Percentiles rank a stretch among this genome's conserved stretches.
Evolutionary conservation across 257 asterid genomes (phyloP).

Genomic region (Gentiana macrophylla): DNA sequence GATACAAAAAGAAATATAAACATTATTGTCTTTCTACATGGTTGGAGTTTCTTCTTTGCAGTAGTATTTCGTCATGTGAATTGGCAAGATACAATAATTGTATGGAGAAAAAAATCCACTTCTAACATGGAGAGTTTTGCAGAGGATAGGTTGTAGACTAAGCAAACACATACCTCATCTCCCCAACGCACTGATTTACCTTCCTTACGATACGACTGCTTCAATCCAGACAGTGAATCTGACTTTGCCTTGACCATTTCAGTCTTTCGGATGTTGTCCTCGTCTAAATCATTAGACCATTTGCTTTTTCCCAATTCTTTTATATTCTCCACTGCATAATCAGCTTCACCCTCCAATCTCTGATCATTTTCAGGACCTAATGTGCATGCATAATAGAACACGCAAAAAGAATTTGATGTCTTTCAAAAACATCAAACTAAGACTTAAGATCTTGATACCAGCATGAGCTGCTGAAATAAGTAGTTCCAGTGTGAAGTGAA

Average conservation of each 20-base stretch:
- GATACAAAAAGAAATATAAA: too few species aligned
- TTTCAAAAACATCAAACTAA: not conserved
- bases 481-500: not conserved
- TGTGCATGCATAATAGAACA: slow-evolving; percentile 3
- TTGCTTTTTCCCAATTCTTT: slow-evolving; percentile 86
- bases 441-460: not conserved
- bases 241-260: slow-evolving; percentile 30
- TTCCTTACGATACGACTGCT: slow-evolving; percentile 54
- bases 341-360: slow-evolving; percentile 31
- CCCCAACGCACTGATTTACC: slow-evolving; percentile 98
- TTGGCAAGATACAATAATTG: too few species aligned
- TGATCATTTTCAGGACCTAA: slow-evolving; percentile 35
- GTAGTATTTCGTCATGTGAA: too few species aligned
- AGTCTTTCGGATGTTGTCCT: slow-evolving; percentile 37
- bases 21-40: too few species aligned
- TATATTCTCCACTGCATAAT: slow-evolving; percentile 38
- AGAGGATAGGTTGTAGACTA: not conserved
- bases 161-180: slow-evolving; percentile 61
- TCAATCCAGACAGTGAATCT: slow-evolving; percentile 38
- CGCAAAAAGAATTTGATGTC: not conserved
- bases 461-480: not conserved
- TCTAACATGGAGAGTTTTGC: slow-evolving; percentile 1
- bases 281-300: slow-evolving; percentile 88
- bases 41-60: too few species aligned
- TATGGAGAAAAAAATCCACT: not conserved